These are phyloP conservation scores for Dictyostelium citrinum DNA, from an alignment of 78 protist species.

Conservation along the genomic window DNA sequence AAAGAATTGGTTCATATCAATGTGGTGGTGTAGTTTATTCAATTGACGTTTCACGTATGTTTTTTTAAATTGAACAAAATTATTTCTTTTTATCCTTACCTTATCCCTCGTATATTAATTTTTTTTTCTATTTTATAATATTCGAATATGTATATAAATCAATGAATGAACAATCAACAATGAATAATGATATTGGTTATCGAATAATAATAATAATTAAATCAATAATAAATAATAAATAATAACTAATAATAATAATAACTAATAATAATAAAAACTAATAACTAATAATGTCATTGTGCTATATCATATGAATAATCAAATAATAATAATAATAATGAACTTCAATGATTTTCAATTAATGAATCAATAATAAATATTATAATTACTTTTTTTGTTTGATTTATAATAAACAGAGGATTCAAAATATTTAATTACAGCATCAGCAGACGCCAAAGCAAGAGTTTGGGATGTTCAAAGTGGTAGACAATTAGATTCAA, in stretches of 20 bases:
- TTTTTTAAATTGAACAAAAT: background rate
- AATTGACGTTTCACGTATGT: constrained; percentile 85
- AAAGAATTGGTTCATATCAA: constrained; percentile 93
- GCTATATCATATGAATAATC: background rate
- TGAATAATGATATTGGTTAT: too few relatives aligned
- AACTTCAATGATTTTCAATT: too few relatives aligned
- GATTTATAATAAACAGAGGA: constrained; percentile 5
- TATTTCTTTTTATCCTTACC: too few relatives aligned
- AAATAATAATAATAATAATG: background rate
- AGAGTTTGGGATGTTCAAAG: constrained; percentile 91
- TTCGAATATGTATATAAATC: too few relatives aligned
- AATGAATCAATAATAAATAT: background rate
- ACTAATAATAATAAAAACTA: background rate
- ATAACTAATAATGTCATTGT: background rate
- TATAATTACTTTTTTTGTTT: background rate
- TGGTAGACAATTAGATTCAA: constrained; percentile 71
- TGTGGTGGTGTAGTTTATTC: constrained; percentile 91
- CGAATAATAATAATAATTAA: too few relatives aligned
- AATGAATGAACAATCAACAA: too few relatives aligned
- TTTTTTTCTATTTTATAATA: too few relatives aligned
- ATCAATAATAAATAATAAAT: too few relatives aligned
- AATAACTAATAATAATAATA: background rate
- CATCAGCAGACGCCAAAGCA: constrained; percentile 82
- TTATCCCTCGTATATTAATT: too few relatives aligned
- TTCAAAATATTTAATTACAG: constrained; percentile 79